These are phyloP conservation scores for Colletotrichum neosansevieriae DNA, from an alignment of 2,329 filamentous ascomycete genomes.

Conservation along the genomic window DNA sequence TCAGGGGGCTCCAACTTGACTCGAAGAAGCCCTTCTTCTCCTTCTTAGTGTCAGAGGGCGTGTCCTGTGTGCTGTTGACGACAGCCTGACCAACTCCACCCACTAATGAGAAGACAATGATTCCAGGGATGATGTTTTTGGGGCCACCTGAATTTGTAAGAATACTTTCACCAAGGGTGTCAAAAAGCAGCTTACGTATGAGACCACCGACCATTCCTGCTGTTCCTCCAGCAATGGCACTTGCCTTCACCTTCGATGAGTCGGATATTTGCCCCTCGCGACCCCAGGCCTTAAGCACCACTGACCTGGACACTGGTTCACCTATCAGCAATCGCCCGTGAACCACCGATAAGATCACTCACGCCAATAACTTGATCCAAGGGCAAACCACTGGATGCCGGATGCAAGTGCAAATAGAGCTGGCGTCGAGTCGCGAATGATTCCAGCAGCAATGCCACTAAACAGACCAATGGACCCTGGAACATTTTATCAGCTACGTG, in stretches of 20 bases:
- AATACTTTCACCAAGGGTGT: conserved; percentile 17
- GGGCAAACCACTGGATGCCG: conserved; percentile 83
- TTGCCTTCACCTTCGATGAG: conserved; percentile 73
- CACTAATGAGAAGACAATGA: conserved; percentile 60
- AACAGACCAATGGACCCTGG: conserved; percentile 71
- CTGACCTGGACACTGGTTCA: conserved; percentile 59
- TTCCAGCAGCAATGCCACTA: conserved; percentile 76
- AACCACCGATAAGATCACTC: conserved; percentile 47
- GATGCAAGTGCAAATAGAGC: conserved; percentile 78
- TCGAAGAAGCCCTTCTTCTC: conserved; percentile 61
- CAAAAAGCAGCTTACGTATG: conserved; percentile 57
- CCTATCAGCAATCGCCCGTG: conserved; percentile 28
- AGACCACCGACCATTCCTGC: conserved; percentile 72
- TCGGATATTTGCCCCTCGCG: conserved; percentile 65
- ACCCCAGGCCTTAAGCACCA: conserved; percentile 62
- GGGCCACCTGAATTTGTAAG: conserved; percentile 58
- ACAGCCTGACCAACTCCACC: conserved; percentile 56
- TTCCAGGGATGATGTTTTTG: conserved; percentile 64
- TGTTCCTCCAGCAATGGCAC: conserved; percentile 77
- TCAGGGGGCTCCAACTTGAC: conserved; percentile 79
- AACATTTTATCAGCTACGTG: conserved; percentile 35
- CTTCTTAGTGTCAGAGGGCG: conserved; percentile 40
- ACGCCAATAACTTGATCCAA: conserved; percentile 84
- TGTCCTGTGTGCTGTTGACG: conserved; percentile 47
- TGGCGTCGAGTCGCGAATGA: conserved; percentile 75